phyloP scores from a whole-genome alignment of 192 early-diverging fungal genomes.

The Diversispora eburnea region DNA sequence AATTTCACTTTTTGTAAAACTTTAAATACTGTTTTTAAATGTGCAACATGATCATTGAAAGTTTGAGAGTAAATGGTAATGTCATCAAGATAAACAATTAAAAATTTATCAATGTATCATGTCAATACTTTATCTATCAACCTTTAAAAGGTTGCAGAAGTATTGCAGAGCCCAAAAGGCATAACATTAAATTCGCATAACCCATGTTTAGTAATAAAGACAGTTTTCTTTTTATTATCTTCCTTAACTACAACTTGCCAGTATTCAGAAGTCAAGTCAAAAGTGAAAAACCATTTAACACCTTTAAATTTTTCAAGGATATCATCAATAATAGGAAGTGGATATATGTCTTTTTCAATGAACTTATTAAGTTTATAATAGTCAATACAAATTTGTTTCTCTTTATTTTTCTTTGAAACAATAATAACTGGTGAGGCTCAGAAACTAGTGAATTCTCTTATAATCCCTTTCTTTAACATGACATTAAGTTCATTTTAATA shows the following conservation, averaged over 20 bases:
- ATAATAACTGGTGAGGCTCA: constrained; percentile 29
- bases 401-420: constrained; percentile 48
- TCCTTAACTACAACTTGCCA: constrained; percentile 27
- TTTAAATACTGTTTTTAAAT: constrained; percentile 11
- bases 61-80: constrained; percentile 35
- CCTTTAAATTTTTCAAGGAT: constrained; percentile 34
- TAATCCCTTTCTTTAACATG: not conserved
- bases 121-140: constrained; percentile 40
- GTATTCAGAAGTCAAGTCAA: constrained; percentile 37
- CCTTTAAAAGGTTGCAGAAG: constrained; percentile 36
- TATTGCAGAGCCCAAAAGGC: constrained; percentile 44
- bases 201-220: constrained; percentile 33
- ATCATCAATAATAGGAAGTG: constrained; percentile 47
- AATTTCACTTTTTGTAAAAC: not conserved
- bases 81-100: constrained; percentile 44
- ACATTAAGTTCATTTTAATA: not conserved
- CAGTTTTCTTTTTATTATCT: constrained; percentile 32
- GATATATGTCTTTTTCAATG: constrained; percentile 40
- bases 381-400: no score
- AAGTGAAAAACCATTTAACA: constrained; percentile 31
- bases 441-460: not conserved
- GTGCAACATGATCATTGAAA: constrained; percentile 35
- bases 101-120: constrained; percentile 27
- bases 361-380: constrained; percentile 41
- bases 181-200: constrained; percentile 38